Base-by-base conservation (phyloP, 805 yeast species). In the Yamadazyma endophytica region DNA sequence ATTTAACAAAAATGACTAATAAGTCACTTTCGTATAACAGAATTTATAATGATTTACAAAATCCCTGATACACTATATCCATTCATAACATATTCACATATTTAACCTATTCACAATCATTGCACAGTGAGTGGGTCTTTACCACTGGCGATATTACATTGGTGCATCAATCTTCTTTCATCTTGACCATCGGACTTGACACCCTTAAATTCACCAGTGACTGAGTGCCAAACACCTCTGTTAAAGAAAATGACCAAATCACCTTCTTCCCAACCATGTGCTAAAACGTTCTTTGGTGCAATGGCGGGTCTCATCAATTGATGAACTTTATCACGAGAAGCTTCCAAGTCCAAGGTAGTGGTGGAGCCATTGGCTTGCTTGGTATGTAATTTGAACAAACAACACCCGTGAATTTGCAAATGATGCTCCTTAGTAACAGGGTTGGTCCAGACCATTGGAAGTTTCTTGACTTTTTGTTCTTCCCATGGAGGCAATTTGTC, bases 401-500 rank as follows among this genome's bases (percentile, higher is more conserved):
- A 86, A 54, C 95, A 84, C 4, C 94, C 95, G 52, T 87, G 95
- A 8, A 82, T 82, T 59, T 87, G 95, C 42, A 87, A 68, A 49
- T 84, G 95, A 35, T 79, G 92, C 44, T 82, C 71, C 21, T 79
- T 79, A 23, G 95, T 87, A 23, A 81, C 79, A 12, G 95, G 95
- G 54, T 87, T 87, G 4, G 94, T 86, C 96, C 96, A 87, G 3
- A 86, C 94, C 65, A 87, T 64, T 9, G 96, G 96, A 41, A 86
- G 68, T 40, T 64, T 75, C 61, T 86, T 86, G 43, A 87, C 62
- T 56, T 86, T 84, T 23, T 77, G 59, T 33, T 75, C 80, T 50
- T 85, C 94, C 95, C 95, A 87, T 29, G 70, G 73, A 13, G 96
- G 96, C 35, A 87, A 68, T 42, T 82, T 68, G 42, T 77, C 79